Evolutionary conservation across 306 rosid genomes (phyloP).

Genomic region (Vigna hirtella): DNA sequence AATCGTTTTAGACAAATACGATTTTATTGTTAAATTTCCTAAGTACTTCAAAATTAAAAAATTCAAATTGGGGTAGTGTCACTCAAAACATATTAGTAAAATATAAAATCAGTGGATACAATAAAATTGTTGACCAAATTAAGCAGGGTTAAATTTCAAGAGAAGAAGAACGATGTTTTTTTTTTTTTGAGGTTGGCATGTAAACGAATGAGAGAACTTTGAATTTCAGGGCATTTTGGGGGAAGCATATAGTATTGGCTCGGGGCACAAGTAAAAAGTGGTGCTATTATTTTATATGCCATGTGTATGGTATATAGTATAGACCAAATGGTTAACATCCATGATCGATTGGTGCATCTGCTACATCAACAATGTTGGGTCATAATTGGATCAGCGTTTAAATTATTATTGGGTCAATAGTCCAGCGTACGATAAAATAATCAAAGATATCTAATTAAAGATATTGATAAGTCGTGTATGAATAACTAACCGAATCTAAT

Average conservation of each 20-base stretch:
- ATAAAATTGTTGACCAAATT: neutral
- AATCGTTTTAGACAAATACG: neutral
- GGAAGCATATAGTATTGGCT: neutral
- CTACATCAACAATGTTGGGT: too few relatives aligned
- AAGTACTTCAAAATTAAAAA: too few relatives aligned
- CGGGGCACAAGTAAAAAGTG: neutral
- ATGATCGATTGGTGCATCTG: too few relatives aligned
- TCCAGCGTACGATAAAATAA: too few relatives aligned
- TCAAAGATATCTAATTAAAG: too few relatives aligned
- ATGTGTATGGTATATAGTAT: too few relatives aligned
- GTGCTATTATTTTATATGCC: neutral
- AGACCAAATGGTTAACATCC: too few relatives aligned
- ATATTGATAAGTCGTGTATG: too few relatives aligned
- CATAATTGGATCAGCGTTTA: too few relatives aligned
- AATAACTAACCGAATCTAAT: too few relatives aligned
- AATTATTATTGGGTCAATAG: too few relatives aligned
- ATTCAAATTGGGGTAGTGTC: too few relatives aligned
- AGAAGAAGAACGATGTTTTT: neutral
- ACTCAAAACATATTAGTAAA: neutral
- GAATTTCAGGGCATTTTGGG: conserved; percentile 10
- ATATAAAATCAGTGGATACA: neutral
- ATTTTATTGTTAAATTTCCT: neutral
- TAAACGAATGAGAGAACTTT: conserved; percentile 21
- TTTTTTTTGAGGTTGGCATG: conserved; percentile 1
- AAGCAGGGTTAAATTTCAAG: neutral